A percentile compares a stretch with the other conserved stretches of the same genome.
phyloP scores from a whole-genome alignment of 805 yeast genomes.

The Candida coquimbonensis region DNA sequence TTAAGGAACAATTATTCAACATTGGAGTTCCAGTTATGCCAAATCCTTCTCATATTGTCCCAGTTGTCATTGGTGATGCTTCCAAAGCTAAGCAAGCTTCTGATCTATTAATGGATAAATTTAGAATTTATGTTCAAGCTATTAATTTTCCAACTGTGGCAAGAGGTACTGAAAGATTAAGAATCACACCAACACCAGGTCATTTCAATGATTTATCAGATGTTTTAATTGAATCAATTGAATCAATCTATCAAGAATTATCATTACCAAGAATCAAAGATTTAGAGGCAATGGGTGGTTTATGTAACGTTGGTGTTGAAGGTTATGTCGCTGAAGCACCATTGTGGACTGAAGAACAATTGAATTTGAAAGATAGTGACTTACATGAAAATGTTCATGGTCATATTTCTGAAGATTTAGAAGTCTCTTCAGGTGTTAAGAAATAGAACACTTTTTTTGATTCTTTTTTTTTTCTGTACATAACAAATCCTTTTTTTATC shows the following conservation, averaged over 20 bases:
- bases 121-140: slow-evolving; percentile 92
- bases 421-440: slow-evolving; percentile 59
- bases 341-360: slow-evolving; percentile 84
- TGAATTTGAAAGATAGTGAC: slow-evolving; percentile 53
- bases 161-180: slow-evolving; percentile 88
- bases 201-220: slow-evolving; percentile 75
- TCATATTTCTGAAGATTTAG: slow-evolving; percentile 56
- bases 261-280: slow-evolving; percentile 67
- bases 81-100: slow-evolving; percentile 87
- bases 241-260: slow-evolving; percentile 70
- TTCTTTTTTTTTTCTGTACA: not conserved
- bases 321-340: slow-evolving; percentile 44
- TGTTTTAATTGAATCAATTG: slow-evolving; percentile 70
- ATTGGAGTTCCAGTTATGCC: slow-evolving; percentile 93
- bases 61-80: slow-evolving; percentile 92
- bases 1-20: slow-evolving; percentile 60
- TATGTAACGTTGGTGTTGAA: slow-evolving; percentile 77
- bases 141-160: slow-evolving; percentile 98
- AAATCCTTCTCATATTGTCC: slow-evolving; percentile 96
- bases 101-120: slow-evolving; percentile 76
- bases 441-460: not conserved
- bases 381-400: slow-evolving; percentile 61
- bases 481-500: not conserved
- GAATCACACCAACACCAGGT: slow-evolving; percentile 99
- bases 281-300: slow-evolving; percentile 81